Evolutionary conservation across 2,329 filamentous ascomycete species (phyloP).

Genomic region (Sporothrix protearum): DNA sequence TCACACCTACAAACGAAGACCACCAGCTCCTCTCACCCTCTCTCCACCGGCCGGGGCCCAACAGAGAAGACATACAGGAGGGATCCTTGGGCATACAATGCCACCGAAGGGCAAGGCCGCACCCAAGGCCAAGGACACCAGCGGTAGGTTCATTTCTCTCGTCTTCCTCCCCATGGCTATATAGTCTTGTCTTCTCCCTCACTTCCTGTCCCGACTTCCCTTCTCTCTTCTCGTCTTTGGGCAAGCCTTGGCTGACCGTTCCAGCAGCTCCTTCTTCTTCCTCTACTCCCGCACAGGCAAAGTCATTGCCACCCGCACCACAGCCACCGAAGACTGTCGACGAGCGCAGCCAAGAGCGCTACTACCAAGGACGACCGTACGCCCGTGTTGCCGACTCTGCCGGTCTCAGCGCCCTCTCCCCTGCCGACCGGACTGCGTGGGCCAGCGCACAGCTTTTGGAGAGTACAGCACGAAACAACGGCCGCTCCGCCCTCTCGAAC

Average conservation of each 20-base stretch:
- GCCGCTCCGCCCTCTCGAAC: constrained; percentile 33
- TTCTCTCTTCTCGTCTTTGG: not conserved
- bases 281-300: not conserved
- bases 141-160: constrained; percentile 27
- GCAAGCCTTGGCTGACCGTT: not conserved
- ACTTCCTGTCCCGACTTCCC: not conserved
- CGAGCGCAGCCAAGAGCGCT: constrained; percentile 47
- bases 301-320: constrained; percentile 32
- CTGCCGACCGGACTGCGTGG: constrained; percentile 50
- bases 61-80: not conserved
- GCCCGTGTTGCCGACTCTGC: constrained; percentile 44
- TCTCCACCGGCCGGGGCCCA: not conserved
- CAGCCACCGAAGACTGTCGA: constrained; percentile 44
- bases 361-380: constrained; percentile 50
- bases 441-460: constrained; percentile 46
- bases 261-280: not conserved
- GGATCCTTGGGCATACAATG: constrained; percentile 31
- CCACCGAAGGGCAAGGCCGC: constrained; percentile 36
- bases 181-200: not conserved
- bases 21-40: not conserved
- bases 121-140: constrained; percentile 33
- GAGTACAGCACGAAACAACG: constrained; percentile 34
- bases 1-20: not conserved
- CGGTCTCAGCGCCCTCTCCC: constrained; percentile 45
- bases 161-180: not conserved